Conservation (phyloP, 1,139 yeast species). For the Scheffersomyces parashehatae region DNA sequence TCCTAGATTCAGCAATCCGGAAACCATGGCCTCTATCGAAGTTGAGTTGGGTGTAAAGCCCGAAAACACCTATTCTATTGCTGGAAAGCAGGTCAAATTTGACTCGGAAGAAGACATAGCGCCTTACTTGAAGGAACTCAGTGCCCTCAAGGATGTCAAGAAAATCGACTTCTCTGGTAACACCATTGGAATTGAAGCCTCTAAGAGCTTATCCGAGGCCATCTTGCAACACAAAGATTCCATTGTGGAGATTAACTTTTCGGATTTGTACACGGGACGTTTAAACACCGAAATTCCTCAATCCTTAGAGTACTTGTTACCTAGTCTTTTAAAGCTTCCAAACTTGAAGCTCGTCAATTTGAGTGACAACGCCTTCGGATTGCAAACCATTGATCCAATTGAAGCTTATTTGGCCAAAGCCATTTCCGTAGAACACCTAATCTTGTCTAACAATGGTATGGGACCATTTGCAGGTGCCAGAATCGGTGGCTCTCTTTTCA, state of each 20-base stretch:
- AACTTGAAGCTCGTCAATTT: conserved; percentile 74
- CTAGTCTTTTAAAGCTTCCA: conserved; percentile 68
- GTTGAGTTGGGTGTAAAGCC: conserved; percentile 31
- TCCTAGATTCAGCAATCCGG: too few species aligned
- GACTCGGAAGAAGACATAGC: conserved; percentile 72
- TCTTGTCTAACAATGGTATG: conserved; percentile 92
- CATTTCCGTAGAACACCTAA: conserved; percentile 77
- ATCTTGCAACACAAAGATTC: conserved; percentile 51
- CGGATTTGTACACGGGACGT: conserved; percentile 93
- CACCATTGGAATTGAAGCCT: conserved; percentile 91
- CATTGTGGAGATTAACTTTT: conserved; percentile 70
- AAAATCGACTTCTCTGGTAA: conserved; percentile 86
- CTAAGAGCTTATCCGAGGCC: conserved; percentile 67
- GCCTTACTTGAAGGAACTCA: conserved; percentile 59
- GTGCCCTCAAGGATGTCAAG: conserved; percentile 37
- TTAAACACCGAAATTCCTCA: conserved; percentile 92
- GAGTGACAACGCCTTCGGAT: conserved; percentile 95
- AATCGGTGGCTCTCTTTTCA: conserved; percentile 81
- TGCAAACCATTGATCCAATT: conserved; percentile 89
- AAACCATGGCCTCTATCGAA: conserved; percentile 22
- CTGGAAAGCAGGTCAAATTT: conserved; percentile 77
- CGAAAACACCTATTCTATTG: conserved; percentile 53
- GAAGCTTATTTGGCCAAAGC: conserved; percentile 78
- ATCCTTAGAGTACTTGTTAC: conserved; percentile 70
- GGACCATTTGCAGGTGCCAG: conserved; percentile 97